phyloP scores from a whole-genome alignment of 2,329 filamentous ascomycete genomes.

The Berkeleyomyces rouxiae region DNA sequence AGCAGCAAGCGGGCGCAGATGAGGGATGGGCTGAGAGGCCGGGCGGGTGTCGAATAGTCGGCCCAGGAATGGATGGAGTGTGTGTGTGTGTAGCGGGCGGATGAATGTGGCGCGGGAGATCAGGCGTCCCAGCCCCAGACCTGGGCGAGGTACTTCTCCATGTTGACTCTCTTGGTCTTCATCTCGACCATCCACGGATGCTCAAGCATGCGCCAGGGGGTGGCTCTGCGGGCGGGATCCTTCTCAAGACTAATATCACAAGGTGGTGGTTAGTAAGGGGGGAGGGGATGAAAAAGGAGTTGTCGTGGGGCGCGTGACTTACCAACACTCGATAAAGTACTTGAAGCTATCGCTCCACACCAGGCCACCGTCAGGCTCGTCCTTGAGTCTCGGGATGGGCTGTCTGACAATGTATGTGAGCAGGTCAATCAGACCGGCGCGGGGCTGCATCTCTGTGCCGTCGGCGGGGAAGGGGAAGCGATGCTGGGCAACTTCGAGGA shows the following conservation, averaged over 20 bases:
- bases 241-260: conserved; percentile 62
- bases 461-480: conserved; percentile 96
- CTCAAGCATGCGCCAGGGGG: conserved; percentile 96
- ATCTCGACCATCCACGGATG: conserved; percentile 99
- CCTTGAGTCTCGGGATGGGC: conserved; percentile 85
- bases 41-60: too few species aligned
- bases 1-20: too few species aligned
- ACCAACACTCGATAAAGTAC: conserved; percentile 99
- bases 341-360: conserved; percentile 97
- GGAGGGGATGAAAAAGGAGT: conserved; percentile 22
- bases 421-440: conserved; percentile 82
- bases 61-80: neutral
- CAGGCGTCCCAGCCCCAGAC: conserved; percentile 84
- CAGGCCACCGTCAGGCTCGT: conserved; percentile 77
- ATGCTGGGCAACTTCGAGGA: conserved; percentile 98
- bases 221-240: conserved; percentile 69
- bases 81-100: neutral
- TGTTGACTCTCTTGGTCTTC: conserved; percentile 90
- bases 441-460: conserved; percentile 85
- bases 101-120: neutral
- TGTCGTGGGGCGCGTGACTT: conserved; percentile 22
- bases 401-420: conserved; percentile 96
- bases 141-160: conserved; percentile 81
- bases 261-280: conserved; percentile 6
- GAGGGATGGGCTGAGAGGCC: neutral